A percentile compares a stretch with the other conserved stretches of the same genome.
Conservation (phyloP, 495 filamentous ascomycete genomes). For the Viridothelium virens region DNA sequence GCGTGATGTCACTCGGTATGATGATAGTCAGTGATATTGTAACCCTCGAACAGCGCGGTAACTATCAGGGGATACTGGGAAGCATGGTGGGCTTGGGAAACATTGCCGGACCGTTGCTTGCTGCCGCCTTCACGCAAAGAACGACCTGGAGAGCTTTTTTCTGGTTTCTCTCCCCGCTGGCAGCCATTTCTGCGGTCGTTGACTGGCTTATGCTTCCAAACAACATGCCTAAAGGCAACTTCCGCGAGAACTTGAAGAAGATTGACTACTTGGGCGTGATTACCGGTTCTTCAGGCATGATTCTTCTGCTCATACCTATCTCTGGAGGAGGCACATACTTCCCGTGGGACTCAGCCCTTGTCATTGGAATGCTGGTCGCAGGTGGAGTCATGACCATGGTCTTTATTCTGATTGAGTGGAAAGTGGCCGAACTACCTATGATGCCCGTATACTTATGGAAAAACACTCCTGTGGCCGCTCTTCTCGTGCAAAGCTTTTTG, state of each 20-base stretch:
- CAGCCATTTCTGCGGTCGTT: constrained; percentile 26
- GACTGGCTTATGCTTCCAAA: constrained; percentile 37
- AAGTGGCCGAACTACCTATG: constrained; percentile 51
- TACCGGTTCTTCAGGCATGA: constrained; percentile 45
- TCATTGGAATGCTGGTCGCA: constrained; percentile 54
- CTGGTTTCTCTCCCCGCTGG: constrained; percentile 28
- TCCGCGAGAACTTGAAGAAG: constrained; percentile 39
- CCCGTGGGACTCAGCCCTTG: constrained; percentile 51
- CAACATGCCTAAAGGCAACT: constrained; percentile 30
- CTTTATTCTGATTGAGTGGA: constrained; percentile 53
- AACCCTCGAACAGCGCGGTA: constrained; percentile 31
- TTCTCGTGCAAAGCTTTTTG: constrained; percentile 54
- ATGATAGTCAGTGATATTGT: constrained; percentile 33
- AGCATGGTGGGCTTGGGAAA: constrained; percentile 29
- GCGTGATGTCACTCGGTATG: constrained; percentile 31
- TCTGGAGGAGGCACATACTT: constrained; percentile 57
- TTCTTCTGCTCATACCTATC: constrained; percentile 54
- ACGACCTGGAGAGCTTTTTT: constrained; percentile 31
- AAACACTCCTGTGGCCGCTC: constrained; percentile 44
- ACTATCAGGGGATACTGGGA: constrained; percentile 34
- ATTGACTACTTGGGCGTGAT: constrained; percentile 52
- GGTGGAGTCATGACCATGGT: constrained; percentile 41
- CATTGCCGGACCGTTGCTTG: constrained; percentile 28
- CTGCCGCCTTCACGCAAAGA: constrained; percentile 25
- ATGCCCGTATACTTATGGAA: constrained; percentile 53